phyloP scores from a whole-genome alignment of 768 basidiomycete genomes.

The Suillus decipiens region DNA sequence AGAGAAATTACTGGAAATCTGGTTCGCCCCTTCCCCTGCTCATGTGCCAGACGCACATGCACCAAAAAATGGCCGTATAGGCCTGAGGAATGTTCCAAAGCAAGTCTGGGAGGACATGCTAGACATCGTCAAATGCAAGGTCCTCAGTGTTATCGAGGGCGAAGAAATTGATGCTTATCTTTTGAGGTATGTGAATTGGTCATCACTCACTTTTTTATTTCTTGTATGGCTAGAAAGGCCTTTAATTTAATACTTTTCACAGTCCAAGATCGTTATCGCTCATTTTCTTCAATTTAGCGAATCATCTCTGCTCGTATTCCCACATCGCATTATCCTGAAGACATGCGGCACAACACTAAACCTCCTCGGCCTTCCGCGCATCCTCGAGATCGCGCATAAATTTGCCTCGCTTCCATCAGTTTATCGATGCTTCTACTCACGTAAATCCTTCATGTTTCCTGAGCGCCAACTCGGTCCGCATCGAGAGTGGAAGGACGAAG shows the following conservation, averaged over 20 bases:
- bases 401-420: constrained; percentile 69
- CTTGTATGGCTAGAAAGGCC: not conserved
- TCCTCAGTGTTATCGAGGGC: constrained; percentile 87
- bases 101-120: constrained; percentile 96
- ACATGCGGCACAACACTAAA: constrained; percentile 99
- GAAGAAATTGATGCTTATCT: constrained; percentile 94
- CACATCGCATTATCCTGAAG: constrained; percentile 96
- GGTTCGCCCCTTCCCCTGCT: constrained; percentile 85
- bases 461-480: constrained; percentile 94
- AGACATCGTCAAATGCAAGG: constrained; percentile 94
- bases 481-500: constrained; percentile 90
- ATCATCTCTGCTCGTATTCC: constrained; percentile 93
- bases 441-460: constrained; percentile 99
- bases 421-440: constrained; percentile 94
- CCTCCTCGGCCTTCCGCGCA: constrained; percentile 90
- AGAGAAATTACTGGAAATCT: constrained; percentile 94
- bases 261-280: constrained; percentile 13
- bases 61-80: constrained; percentile 49
- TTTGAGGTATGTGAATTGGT: constrained; percentile 66
- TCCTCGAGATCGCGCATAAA: constrained; percentile 86
- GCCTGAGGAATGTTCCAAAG: constrained; percentile 75
- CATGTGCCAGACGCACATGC: constrained; percentile 50
- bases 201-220: constrained; percentile 9
- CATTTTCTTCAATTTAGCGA: constrained; percentile 59
- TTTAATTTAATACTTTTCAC: not conserved